phyloP scores from a whole-genome alignment of 2,329 filamentous ascomycete genomes.

The Periconia sp. region DNA sequence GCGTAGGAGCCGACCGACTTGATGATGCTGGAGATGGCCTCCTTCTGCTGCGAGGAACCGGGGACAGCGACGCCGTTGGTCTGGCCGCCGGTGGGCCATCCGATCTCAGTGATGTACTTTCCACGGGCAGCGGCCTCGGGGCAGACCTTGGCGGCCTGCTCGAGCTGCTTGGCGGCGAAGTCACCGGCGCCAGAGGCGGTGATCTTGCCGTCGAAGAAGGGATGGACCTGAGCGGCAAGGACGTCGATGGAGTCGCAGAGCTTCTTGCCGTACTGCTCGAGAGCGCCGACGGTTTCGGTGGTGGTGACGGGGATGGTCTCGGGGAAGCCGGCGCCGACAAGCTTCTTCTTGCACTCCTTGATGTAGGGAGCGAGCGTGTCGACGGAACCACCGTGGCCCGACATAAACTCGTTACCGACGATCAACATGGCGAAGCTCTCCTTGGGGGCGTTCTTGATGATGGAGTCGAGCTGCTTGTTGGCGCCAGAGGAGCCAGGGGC shows the following conservation, averaged over 20 bases:
- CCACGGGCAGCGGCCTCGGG: slow-evolving; percentile 57
- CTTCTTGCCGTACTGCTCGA: slow-evolving; percentile 61
- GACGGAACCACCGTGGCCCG: slow-evolving; percentile 69
- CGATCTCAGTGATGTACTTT: slow-evolving; percentile 84
- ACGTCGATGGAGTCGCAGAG: slow-evolving; percentile 78
- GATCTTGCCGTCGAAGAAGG: slow-evolving; percentile 83
- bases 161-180: slow-evolving; percentile 75
- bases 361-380: slow-evolving; percentile 71
- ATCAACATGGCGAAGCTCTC: slow-evolving; percentile 77
- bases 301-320: slow-evolving; percentile 70
- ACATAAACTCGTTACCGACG: slow-evolving; percentile 88
- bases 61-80: slow-evolving; percentile 74
- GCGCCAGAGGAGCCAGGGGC: slow-evolving; percentile 55
- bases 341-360: slow-evolving; percentile 62
- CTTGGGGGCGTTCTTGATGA: slow-evolving; percentile 69
- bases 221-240: slow-evolving; percentile 83
- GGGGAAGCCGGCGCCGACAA: slow-evolving; percentile 67
- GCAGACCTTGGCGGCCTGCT: slow-evolving; percentile 71
- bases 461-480: slow-evolving; percentile 71
- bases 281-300: slow-evolving; percentile 80
- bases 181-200: slow-evolving; percentile 67
- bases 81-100: slow-evolving; percentile 75
- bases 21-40: slow-evolving; percentile 72
- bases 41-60: slow-evolving; percentile 65
- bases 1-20: slow-evolving; percentile 65